Base-by-base conservation (phyloP, 2,329 filamentous ascomycete species). In the Phialemoniopsis sp. region DNA sequence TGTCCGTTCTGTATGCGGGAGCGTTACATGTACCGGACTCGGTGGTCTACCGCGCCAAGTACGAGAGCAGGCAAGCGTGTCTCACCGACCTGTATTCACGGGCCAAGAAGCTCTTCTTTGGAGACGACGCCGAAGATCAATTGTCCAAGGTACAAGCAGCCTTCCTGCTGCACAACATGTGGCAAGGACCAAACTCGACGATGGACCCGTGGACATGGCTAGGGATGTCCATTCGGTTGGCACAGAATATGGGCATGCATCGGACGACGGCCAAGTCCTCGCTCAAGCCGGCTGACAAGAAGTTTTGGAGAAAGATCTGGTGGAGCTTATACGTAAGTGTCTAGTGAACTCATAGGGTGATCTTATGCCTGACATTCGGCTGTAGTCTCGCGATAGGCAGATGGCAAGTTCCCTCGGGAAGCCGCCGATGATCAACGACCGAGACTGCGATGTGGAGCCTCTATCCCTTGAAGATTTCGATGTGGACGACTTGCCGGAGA, bases 201-300 rank as follows among this genome's bases (percentile, higher is more conserved):
- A 38, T 38, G 37, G 37, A 38, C n/a, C 30, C 26, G 29, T 38
- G 37, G 37, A 32, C 14, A 8, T 38, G 37, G 37, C 37, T 38
- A 10, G 30, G 37, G 17, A 29, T 38, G 29, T 16, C 37, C 6
- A 30, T 33, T 9, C 37, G 37, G 7, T 29, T 38, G 6, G 37
- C 37, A 16, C 37, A 38, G 31, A 38, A 31, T 21, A 38, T 38
- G 37, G 37, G 37, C n/a, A 38, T 38, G 37, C 37, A 38, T 15
- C 5, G 37, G 29, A 38, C 29, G 16, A 38, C 37, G n/a, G 30
- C 37, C 13, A 32, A 29, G 18, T 32, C 37, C 13, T 32, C 37
- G 10, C 15, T 38, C 14, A 34, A 15, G 10, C 29, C 17, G 17
- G 30, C 21, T 14, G 37, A 38, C 16, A 32, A 15, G 29, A 38